phyloP scores from a whole-genome alignment of 805 yeast genomes.

The Kodamaea sagamina region DNA sequence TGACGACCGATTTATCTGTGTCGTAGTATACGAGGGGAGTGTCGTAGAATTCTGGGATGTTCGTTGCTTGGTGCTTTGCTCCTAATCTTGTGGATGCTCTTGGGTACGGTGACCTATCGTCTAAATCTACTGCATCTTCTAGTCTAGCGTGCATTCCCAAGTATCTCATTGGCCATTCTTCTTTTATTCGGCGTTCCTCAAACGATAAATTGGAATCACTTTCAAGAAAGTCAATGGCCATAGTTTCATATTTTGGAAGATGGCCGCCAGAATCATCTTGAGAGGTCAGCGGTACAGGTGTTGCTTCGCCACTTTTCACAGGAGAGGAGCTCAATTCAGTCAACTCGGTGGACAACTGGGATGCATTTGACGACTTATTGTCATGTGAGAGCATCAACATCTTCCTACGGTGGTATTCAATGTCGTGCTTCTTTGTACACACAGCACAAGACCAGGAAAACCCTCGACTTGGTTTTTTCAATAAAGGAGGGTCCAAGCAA shows the following conservation, averaged over 20 bases:
- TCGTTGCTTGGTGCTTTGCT: conserved; percentile 68
- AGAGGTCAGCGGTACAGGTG: neutral
- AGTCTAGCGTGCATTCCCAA: conserved; percentile 72
- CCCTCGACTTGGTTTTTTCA: conserved; percentile 79
- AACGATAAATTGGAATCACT: conserved; percentile 45
- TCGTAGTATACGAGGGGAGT: conserved; percentile 72
- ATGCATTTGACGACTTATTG: conserved; percentile 42
- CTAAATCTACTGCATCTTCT: conserved; percentile 76
- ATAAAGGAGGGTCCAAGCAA: conserved; percentile 83
- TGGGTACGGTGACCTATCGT: conserved; percentile 74
- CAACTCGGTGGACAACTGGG: conserved; percentile 30
- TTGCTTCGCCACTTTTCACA: conserved; percentile 1
- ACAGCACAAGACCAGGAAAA: conserved; percentile 88
- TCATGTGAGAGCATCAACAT: conserved; percentile 45
- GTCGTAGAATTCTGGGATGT: conserved; percentile 59
- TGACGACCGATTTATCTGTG: conserved; percentile 21
- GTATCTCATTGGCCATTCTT: conserved; percentile 82
- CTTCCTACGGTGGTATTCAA: conserved; percentile 40
- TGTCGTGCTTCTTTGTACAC: conserved; percentile 64
- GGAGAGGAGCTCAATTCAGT: conserved; percentile 14
- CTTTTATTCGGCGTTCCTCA: conserved; percentile 52
- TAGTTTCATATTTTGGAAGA: conserved; percentile 56
- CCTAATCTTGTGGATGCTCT: conserved; percentile 79
- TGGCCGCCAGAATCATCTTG: conserved; percentile 11
- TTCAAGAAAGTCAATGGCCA: conserved; percentile 55